Evolutionary conservation across 129 eudicot species (phyloP), one percentile per base, ranked within the genome.

Genomic region (Centella asiatica): DNA sequence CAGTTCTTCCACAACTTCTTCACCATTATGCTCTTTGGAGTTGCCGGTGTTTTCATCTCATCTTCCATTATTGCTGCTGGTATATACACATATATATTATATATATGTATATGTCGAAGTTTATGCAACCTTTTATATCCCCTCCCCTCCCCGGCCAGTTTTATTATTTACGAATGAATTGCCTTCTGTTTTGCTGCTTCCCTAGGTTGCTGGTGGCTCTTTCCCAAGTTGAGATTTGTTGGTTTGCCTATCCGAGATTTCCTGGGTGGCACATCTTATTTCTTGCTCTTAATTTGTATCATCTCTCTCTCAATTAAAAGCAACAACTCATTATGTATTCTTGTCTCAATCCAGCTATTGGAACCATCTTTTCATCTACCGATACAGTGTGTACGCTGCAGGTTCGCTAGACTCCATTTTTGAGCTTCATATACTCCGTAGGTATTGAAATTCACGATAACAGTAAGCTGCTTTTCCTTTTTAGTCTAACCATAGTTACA

Each of bases 301-400:
- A 4, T 0, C 1, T 6, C 15, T 27, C 1, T 3, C 7, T 13
- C 33, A 23, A 2, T 2, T 29, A 31, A 37, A 9, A 44, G 36
- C 46, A 25, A 23, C 60, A 25, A 36, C 23, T 63, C 23, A 64
- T 50, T 34, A 27, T 64, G 26, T 34, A 44, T 46, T 27, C n/a
- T 66, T 17, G 23, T 29, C 27, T 69, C 70, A 22, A n/a, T 74
- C 66, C 81, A 92, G 96, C 77, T 65, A 53, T 92, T 31, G 98
- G 98, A 48, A 76, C 94, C 66, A 92, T 92, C 15, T 92, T 92
- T 80, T 92, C 98, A 6, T 84, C 96, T 6, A 92, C 96, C 20
- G 98, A 92, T 76, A 92, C 98, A 18, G 98, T 92, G 50, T 92
- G 98, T 62, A 92, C 98, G 46, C 81, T 92, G 65, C 98, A 92